A percentile compares a stretch with the other conserved stretches of the same genome.
Evolutionary conservation across 1,284 basidiomycete species (phyloP).

Genomic region (Trichosporon coremiiforme): DNA sequence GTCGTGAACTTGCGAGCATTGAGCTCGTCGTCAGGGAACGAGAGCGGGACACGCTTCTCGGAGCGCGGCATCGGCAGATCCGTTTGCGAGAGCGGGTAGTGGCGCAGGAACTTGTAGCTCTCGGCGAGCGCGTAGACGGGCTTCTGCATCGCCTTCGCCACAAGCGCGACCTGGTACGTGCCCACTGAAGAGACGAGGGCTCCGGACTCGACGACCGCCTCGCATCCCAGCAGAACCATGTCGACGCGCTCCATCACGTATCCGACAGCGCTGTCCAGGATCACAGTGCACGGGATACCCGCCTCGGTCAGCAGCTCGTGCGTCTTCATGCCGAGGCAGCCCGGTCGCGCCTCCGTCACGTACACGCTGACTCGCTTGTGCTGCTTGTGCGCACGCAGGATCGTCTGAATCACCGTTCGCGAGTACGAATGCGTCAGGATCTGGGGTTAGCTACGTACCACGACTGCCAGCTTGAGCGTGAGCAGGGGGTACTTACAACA

Average conservation of each 20-base stretch:
- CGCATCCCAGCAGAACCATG: constrained; percentile 91
- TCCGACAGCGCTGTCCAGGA: constrained; percentile 93
- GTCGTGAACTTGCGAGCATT: constrained; percentile 23
- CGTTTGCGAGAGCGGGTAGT: constrained; percentile 95
- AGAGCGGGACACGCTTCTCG: constrained; percentile 32
- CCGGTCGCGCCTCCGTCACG: constrained; percentile 67
- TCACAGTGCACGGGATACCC: constrained; percentile 90
- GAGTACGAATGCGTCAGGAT: constrained; percentile 96
- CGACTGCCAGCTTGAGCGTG: too few species aligned
- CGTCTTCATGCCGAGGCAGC: constrained; percentile 67
- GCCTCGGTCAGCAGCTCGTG: constrained; percentile 76
- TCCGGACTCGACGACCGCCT: constrained; percentile 94
- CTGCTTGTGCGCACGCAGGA: constrained; percentile 78
- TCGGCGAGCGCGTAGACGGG: constrained; percentile 97
- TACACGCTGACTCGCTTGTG: constrained; percentile 94
- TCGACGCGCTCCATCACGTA: constrained; percentile 96
- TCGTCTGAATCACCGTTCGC: constrained; percentile 89
- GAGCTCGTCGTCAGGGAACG: constrained; percentile 36
- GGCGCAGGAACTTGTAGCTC: constrained; percentile 96
- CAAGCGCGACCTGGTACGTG: constrained; percentile 93
- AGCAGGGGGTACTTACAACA: constrained; percentile 63
- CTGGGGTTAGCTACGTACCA: constrained; percentile 55
- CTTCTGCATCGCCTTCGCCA: constrained; percentile 90
- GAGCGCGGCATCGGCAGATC: constrained; percentile 69
- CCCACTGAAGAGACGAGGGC: constrained; percentile 68